A percentile compares a stretch with the other conserved stretches of the same genome.
phyloP scores from a whole-genome alignment of 2,329 filamentous ascomycete genomes.

The Boeremia exigua region DNA sequence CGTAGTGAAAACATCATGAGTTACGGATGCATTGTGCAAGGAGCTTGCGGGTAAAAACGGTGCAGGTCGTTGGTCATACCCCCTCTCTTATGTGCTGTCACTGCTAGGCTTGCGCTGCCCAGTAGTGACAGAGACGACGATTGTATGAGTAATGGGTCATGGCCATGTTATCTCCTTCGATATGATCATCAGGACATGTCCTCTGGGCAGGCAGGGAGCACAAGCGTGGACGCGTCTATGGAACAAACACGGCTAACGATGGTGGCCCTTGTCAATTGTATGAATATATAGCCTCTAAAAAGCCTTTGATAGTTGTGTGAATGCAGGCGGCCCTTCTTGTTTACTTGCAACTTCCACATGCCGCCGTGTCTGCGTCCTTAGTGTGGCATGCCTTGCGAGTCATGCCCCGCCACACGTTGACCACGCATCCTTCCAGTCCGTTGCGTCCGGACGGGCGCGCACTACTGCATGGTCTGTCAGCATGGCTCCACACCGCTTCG shows the following conservation, averaged over 20 bases:
- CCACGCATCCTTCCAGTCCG: not conserved
- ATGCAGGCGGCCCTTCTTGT: constrained; percentile 32
- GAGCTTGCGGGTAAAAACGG: constrained; percentile 38
- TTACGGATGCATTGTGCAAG: constrained; percentile 34
- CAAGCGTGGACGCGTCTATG: constrained; percentile 13
- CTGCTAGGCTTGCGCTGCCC: constrained; percentile 3
- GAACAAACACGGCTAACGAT: constrained; percentile 29
- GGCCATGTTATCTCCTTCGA: constrained; percentile 22
- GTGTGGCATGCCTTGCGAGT: constrained; percentile 6
- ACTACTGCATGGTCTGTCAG: constrained; percentile 4
- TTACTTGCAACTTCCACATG: not conserved
- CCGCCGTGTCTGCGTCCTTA: not conserved
- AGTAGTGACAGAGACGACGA: constrained; percentile 18
- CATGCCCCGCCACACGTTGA: constrained; percentile 12
- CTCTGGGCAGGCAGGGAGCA: constrained; percentile 8
- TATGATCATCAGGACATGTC: constrained; percentile 4
- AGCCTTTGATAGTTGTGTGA: constrained; percentile 32
- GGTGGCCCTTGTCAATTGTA: constrained; percentile 46
- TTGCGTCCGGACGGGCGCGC: not conserved
- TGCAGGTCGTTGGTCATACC: constrained; percentile 27
- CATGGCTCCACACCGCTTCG: constrained; percentile 5
- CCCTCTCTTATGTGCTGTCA: constrained; percentile 34
- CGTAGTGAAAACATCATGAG: constrained; percentile 17
- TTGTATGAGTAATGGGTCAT: constrained; percentile 42
- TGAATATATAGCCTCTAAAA: constrained; percentile 45